phyloP scores from a whole-genome alignment of 495 filamentous ascomycete species.

The Filosporella fistucella region DNA sequence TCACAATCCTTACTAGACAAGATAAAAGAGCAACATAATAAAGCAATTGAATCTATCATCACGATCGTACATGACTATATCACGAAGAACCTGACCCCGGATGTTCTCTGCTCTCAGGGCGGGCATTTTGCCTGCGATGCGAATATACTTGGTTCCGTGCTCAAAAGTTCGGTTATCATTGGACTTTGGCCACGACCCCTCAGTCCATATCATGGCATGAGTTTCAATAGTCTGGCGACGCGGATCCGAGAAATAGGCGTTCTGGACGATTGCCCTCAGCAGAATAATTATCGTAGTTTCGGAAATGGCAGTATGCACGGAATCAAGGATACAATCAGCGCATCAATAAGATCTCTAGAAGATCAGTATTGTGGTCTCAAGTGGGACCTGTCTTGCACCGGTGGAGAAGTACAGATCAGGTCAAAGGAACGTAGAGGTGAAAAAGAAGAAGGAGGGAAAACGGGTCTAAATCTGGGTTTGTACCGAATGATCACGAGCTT shows the following conservation, averaged over 20 bases:
- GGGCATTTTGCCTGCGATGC: not conserved
- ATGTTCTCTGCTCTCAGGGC: not conserved
- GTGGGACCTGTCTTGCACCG: too few species aligned
- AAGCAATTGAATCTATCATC: not conserved
- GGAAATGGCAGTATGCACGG: not conserved
- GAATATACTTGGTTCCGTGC: not conserved
- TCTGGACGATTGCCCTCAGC: not conserved
- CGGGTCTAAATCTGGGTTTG: too few species aligned
- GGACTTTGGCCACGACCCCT: constrained; percentile 2
- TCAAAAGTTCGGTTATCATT: not conserved
- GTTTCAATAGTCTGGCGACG: not conserved
- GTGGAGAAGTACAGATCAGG: too few species aligned
- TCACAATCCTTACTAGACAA: not conserved
- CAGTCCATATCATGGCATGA: not conserved
- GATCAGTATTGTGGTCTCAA: too few species aligned
- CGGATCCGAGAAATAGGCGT: constrained; percentile 3
- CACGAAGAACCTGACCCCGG: not conserved
- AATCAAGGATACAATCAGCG: constrained; percentile 6
- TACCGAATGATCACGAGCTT: too few species aligned
- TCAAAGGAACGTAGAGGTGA: too few species aligned
- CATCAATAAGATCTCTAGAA: constrained; percentile 11
- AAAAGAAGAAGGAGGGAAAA: too few species aligned
- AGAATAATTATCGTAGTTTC: not conserved
- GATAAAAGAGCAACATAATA: not conserved
- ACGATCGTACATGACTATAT: constrained; percentile 3